Conservation (phyloP, 495 filamentous ascomycete genomes). For the Neurospora africana region DNA sequence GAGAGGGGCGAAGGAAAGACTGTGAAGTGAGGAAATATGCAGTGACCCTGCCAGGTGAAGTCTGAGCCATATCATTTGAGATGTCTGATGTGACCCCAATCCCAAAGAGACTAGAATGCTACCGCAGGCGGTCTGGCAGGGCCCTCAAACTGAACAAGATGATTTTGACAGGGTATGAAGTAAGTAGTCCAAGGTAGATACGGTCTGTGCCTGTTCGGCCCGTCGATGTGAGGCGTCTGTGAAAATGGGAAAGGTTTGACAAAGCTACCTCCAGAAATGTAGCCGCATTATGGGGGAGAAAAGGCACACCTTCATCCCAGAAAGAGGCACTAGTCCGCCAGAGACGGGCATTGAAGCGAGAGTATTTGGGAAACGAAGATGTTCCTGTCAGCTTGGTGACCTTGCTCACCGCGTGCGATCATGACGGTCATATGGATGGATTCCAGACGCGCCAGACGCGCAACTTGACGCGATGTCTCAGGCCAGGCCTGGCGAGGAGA, state of each 20-base stretch:
- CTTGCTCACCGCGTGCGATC: background rate
- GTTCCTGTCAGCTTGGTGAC: background rate
- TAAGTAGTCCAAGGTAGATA: background rate
- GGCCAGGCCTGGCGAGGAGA: background rate
- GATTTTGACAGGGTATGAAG: background rate
- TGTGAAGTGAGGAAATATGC: background rate
- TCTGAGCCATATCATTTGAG: background rate
- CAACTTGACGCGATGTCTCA: background rate
- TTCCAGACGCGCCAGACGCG: background rate
- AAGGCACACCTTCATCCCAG: background rate
- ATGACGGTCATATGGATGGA: background rate
- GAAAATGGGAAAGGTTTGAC: background rate
- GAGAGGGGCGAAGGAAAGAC: constrained; percentile 10
- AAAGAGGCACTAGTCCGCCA: background rate
- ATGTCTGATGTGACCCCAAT: background rate
- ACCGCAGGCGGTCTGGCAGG: background rate
- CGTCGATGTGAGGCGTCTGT: background rate
- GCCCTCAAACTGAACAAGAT: background rate
- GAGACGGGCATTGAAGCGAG: background rate
- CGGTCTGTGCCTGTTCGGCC: background rate
- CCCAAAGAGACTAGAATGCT: background rate
- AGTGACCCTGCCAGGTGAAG: background rate
- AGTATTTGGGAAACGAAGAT: background rate
- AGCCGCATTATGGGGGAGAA: background rate
- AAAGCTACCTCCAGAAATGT: background rate